Conservation (phyloP, 2,329 filamentous ascomycete species). For the Botryotinia convoluta region DNA sequence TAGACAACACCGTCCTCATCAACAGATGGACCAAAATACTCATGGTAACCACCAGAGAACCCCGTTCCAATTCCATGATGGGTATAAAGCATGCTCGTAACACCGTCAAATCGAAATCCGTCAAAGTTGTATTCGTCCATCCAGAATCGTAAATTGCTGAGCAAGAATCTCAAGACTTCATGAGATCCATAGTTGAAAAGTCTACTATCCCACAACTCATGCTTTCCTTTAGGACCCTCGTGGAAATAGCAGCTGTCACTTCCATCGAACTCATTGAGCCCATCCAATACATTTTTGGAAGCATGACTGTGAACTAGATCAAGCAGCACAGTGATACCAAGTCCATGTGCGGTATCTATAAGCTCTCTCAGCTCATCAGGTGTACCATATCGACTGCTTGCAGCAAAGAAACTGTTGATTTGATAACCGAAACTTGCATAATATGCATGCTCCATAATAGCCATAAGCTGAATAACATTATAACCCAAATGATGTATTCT, state of each 20-base stretch:
- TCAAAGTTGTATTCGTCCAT: constrained; percentile 98
- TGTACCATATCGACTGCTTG: constrained; percentile 88
- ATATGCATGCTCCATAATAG: constrained; percentile 98
- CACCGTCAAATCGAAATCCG: constrained; percentile 95
- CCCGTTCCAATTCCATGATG: constrained; percentile 98
- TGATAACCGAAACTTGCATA: constrained; percentile 99
- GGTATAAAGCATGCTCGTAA: constrained; percentile 95
- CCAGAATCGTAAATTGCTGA: constrained; percentile 97
- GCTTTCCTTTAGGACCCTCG: constrained; percentile 74
- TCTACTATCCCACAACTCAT: constrained; percentile 94
- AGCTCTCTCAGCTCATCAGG: constrained; percentile 96
- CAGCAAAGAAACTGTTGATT: constrained; percentile 97
- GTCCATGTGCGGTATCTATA: constrained; percentile 86
- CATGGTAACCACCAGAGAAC: constrained; percentile 96
- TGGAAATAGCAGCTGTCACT: constrained; percentile 97
- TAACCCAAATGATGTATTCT: constrained; percentile 89
- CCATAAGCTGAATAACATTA: constrained; percentile 98
- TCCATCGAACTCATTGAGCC: constrained; percentile 93
- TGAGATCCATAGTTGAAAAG: constrained; percentile 96
- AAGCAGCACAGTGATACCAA: constrained; percentile 87
- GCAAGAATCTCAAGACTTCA: constrained; percentile 90
- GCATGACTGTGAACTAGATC: constrained; percentile 98
- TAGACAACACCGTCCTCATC: constrained; percentile 95
- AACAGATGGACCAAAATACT: constrained; percentile 87
- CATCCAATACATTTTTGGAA: constrained; percentile 94